phyloP scores from a whole-genome alignment of 129 eudicot species.

The Gnaphalium uliginosum region DNA sequence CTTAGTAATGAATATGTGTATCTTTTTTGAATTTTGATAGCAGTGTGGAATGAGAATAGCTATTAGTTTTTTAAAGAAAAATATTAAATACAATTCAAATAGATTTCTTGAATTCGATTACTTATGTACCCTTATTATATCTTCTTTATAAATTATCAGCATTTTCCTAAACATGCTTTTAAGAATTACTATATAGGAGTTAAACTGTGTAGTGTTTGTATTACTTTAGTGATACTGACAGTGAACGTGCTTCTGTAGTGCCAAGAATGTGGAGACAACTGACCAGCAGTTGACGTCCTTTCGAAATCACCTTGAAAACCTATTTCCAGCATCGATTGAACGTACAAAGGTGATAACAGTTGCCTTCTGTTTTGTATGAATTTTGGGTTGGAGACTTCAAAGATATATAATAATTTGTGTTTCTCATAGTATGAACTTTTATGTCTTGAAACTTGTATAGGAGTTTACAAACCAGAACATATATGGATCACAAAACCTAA shows the following conservation, averaged over 20 bases:
- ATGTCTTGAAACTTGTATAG: not conserved
- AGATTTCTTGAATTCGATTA: no score
- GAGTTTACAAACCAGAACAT: not conserved
- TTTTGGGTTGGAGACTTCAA: not conserved
- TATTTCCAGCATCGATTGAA: not conserved
- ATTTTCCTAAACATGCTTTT: no score
- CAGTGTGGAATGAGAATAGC: no score
- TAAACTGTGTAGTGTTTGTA: not conserved
- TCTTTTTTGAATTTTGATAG: no score
- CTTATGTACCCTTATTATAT: no score
- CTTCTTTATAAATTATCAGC: no score
- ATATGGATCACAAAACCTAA: slow-evolving; percentile 21
- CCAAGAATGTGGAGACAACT: not conserved
- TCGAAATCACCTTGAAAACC: not conserved
- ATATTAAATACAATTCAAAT: no score
- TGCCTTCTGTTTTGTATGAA: not conserved
- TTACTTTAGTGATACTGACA: not conserved
- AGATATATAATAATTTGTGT: not conserved
- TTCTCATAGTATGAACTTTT: not conserved
- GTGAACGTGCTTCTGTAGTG: slow-evolving; percentile 6
- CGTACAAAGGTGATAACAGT: slow-evolving; percentile 8
- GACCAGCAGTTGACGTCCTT: slow-evolving; percentile 1
- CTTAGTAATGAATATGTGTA: no score
- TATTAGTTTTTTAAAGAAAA: no score
- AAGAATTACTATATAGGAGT: no score